Conservation (phyloP, 1,284 basidiomycete genomes). For the Cutaneotrichosporon mucoides region DNA sequence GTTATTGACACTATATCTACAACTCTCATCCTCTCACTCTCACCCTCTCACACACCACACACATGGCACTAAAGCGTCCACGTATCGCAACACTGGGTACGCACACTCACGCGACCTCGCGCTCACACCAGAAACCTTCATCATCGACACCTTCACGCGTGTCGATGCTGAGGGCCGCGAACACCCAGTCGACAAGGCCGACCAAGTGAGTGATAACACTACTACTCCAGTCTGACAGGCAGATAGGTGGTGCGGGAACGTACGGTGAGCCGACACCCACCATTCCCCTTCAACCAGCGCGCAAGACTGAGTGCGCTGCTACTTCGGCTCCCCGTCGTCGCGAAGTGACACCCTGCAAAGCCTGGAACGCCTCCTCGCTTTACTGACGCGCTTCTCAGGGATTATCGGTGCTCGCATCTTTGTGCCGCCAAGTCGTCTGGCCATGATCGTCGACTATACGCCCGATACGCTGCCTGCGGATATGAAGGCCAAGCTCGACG, state of each 20-base stretch:
- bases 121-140: slow-evolving; percentile 31
- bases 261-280: slow-evolving; percentile 30
- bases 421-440: slow-evolving; percentile 30
- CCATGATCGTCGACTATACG: slow-evolving; percentile 42
- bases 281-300: too few relatives aligned
- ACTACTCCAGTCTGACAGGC: not conserved
- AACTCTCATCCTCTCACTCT: not conserved
- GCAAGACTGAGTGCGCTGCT: too few relatives aligned
- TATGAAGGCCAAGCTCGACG: slow-evolving; percentile 25
- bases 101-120: not conserved
- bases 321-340: not conserved
- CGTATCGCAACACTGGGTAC: slow-evolving; percentile 16
- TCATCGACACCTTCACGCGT: slow-evolving; percentile 44
- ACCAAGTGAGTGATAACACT: slow-evolving; percentile 29
- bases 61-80: not conserved
- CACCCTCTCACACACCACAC: not conserved
- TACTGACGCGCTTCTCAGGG: slow-evolving; percentile 18
- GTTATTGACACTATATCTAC: not conserved
- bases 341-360: too few relatives aligned
- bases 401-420: slow-evolving; percentile 45
- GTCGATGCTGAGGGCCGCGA: slow-evolving; percentile 35
- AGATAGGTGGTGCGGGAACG: slow-evolving; percentile 47
- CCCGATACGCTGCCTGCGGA: slow-evolving; percentile 23
- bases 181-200: slow-evolving; percentile 26
- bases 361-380: not conserved